Evolutionary conservation across 148 eudicot species (phyloP).

Genomic region (Rheum nobile): DNA sequence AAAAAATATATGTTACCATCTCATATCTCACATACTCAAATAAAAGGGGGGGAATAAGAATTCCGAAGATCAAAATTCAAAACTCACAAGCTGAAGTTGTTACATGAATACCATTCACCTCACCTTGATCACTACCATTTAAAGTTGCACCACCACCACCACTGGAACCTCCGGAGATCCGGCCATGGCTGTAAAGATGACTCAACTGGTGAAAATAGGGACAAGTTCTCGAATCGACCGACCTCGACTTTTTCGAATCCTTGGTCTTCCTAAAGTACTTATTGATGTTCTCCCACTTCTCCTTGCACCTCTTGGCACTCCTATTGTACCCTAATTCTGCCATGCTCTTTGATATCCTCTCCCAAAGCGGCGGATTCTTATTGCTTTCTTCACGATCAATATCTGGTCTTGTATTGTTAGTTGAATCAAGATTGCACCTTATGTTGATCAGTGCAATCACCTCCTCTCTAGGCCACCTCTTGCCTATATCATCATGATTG

Average conservation of each 20-base stretch:
- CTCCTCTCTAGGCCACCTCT: conserved; percentile 92
- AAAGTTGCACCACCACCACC: background rate
- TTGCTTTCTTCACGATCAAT: background rate
- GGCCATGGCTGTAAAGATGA: conserved; percentile 50
- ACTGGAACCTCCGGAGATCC: background rate
- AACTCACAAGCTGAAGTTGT: background rate
- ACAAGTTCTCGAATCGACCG: conserved; percentile 78
- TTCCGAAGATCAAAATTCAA: background rate
- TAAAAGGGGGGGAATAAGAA: background rate
- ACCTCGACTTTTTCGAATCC: conserved; percentile 79
- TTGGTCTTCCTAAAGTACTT: conserved; percentile 88
- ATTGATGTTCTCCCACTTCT: conserved; percentile 98
- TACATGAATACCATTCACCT: background rate
- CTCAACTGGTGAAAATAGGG: conserved; percentile 81
- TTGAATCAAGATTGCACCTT: conserved; percentile 34
- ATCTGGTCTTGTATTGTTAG: background rate
- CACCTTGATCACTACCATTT: background rate
- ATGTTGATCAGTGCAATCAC: conserved; percentile 74
- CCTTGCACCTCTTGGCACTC: conserved; percentile 88
- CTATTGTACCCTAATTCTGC: conserved; percentile 64
- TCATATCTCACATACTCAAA: background rate
- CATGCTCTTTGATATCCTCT: conserved; percentile 78
- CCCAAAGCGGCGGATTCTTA: conserved; percentile 51
- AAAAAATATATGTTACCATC: background rate
- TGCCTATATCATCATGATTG: conserved; percentile 35